phyloP scores from a whole-genome alignment of 2,329 filamentous ascomycete species.

The Fusarium siculi region DNA sequence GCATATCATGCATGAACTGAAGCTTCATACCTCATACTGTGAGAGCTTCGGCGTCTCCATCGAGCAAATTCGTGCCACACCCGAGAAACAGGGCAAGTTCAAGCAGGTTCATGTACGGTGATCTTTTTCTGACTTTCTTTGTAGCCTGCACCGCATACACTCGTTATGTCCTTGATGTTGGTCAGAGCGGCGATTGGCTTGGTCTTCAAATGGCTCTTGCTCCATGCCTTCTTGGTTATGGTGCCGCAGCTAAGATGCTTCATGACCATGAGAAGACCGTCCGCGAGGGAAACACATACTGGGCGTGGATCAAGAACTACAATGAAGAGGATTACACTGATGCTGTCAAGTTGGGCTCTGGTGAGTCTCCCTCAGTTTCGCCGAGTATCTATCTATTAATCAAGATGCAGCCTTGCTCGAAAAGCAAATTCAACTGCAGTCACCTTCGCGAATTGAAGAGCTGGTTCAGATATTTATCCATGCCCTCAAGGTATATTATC shows the following conservation, averaged over 20 bases:
- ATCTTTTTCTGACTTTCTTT: background rate
- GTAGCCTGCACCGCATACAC: constrained; percentile 84
- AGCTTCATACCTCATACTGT: constrained; percentile 85
- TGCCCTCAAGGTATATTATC: constrained; percentile 75
- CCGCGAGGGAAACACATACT: constrained; percentile 78
- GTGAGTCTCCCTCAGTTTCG: constrained; percentile 56
- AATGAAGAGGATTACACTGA: constrained; percentile 80
- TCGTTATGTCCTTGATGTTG: constrained; percentile 87
- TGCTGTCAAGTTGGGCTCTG: constrained; percentile 75
- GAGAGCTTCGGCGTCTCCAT: constrained; percentile 80
- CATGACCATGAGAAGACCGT: constrained; percentile 69
- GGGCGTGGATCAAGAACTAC: constrained; percentile 93
- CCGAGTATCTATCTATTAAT: background rate
- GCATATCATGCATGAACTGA: constrained; percentile 83
- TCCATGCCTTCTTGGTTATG: constrained; percentile 91
- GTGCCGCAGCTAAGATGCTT: constrained; percentile 78
- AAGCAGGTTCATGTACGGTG: background rate
- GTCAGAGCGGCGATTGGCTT: constrained; percentile 87
- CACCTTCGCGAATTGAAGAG: constrained; percentile 80
- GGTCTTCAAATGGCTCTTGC: constrained; percentile 86
- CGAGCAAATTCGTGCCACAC: constrained; percentile 75
- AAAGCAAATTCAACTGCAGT: constrained; percentile 76
- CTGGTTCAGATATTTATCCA: constrained; percentile 86
- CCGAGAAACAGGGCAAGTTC: constrained; percentile 76
- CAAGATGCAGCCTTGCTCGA: constrained; percentile 75